Conservation (phyloP, 805 yeast species). For the Candida oleophila region DNA sequence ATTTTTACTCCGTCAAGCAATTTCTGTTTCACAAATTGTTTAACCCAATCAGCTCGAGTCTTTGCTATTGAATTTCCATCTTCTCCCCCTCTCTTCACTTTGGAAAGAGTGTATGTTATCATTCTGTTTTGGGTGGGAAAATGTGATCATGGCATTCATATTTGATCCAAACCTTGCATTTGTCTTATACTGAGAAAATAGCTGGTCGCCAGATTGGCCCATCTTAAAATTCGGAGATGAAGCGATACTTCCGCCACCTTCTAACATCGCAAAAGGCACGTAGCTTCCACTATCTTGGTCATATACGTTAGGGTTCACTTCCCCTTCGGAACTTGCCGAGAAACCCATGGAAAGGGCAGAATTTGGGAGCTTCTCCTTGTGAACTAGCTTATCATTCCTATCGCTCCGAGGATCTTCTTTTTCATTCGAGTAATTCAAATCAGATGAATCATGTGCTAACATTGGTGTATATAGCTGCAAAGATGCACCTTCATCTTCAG, state of each 20-base stretch:
- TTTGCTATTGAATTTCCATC: not conserved
- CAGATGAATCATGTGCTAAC: not conserved
- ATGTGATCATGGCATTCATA: slow-evolving; percentile 2
- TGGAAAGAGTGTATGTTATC: not conserved
- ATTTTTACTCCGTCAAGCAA: not conserved
- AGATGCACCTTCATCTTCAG: not conserved
- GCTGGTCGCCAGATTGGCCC: not conserved
- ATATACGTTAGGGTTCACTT: not conserved
- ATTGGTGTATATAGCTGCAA: not conserved
- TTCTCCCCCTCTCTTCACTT: not conserved
- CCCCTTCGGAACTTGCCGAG: not conserved
- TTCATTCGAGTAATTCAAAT: not conserved
- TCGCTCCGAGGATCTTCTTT: not conserved
- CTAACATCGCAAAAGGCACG: not conserved
- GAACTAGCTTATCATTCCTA: not conserved
- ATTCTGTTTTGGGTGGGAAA: not conserved
- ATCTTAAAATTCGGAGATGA: not conserved
- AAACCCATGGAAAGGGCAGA: not conserved
- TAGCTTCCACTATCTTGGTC: not conserved
- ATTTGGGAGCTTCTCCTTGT: not conserved
- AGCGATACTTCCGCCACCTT: not conserved
- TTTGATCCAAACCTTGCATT: slow-evolving; percentile 6
- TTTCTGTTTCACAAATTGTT: not conserved
- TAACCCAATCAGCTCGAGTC: not conserved
- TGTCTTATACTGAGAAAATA: not conserved